These are phyloP conservation scores for Candida corydali DNA, from an alignment of 805 yeast genomes.

Conservation along the genomic window DNA sequence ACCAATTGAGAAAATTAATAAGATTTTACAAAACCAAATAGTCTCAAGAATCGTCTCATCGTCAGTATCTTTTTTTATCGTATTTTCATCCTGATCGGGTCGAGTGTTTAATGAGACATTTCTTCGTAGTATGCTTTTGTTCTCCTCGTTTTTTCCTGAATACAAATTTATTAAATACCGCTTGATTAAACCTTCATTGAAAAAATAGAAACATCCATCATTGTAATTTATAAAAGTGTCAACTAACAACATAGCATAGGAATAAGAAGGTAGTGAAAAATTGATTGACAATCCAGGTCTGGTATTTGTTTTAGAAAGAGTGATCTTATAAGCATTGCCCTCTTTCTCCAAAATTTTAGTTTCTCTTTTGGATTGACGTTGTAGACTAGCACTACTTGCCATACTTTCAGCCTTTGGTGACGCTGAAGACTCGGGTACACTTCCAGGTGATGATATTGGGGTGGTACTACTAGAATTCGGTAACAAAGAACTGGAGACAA, in stretches of 20 bases:
- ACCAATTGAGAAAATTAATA: constrained; percentile 72
- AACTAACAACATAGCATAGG: constrained; percentile 69
- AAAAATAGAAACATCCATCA: constrained; percentile 81
- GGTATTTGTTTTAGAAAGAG: constrained; percentile 62
- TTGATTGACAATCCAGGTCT: constrained; percentile 66
- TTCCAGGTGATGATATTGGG: constrained; percentile 10
- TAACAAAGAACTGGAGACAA: constrained; percentile 11
- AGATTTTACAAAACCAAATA: constrained; percentile 75
- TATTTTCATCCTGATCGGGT: constrained; percentile 32
- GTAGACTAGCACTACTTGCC: constrained; percentile 8
- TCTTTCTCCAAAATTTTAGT: constrained; percentile 64
- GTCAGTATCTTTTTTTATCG: constrained; percentile 40
- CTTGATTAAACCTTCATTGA: constrained; percentile 76
- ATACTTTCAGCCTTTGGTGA: constrained; percentile 4
- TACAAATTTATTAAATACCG: constrained; percentile 61
- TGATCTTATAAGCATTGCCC: constrained; percentile 71
- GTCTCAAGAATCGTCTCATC: constrained; percentile 65
- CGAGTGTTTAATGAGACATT: constrained; percentile 21
- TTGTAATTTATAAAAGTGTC: constrained; percentile 76
- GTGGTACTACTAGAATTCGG: constrained; percentile 8
- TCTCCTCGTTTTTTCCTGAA: constrained; percentile 42
- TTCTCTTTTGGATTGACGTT: constrained; percentile 51
- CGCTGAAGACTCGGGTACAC: constrained; percentile 4
- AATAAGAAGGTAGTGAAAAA: constrained; percentile 70
- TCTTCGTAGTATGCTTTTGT: constrained; percentile 33